Base-by-base conservation (phyloP, 2,329 filamentous ascomycete genomes). In the Parafenestella ontariensis region DNA sequence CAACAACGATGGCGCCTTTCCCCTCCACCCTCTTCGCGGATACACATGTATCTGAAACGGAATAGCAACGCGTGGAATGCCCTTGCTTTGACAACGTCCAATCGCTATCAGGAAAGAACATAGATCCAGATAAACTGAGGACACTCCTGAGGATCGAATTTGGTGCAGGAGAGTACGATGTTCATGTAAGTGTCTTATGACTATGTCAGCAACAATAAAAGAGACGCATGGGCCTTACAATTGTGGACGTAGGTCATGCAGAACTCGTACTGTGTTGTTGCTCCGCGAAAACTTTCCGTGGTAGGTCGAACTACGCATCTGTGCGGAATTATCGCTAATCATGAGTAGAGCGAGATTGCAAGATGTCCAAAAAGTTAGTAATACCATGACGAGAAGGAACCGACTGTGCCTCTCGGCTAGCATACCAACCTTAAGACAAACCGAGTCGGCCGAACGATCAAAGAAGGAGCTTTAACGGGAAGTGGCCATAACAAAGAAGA, bases 171-270 rank as follows among this genome's bases (percentile, higher is more conserved):
- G 21, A 44, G 10, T 59, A 50, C 18, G 56, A 53, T 21, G 15
- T 52, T 10, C 31, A 57, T 28, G 51, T 54, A 8, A 21, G 36
- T 39, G n/a, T n/a, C n/a, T n/a, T n/a, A n/a, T n/a, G n/a, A n/a
- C n/a, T 31, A 7, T 31, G 28, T n/a, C n/a, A n/a, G n/a, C n/a
- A n/a, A n/a, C n/a, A n/a, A n/a, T n/a, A n/a, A n/a, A n/a, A n/a
- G n/a, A n/a, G n/a, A n/a, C n/a, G n/a, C n/a, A n/a, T n/a, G n/a
- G n/a, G n/a, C n/a, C n/a, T n/a, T n/a, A n/a, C n/a, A n/a, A n/a
- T n/a, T n/a, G n/a, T n/a, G n/a, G n/a, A n/a, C n/a, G n/a, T 36
- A 57, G 46, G 52, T 59, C 23, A 46, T 59, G 34, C 54, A 59
- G 10, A 56, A 56, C 33, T 51, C 49, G 6, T 59, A 59, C 23